A percentile compares a stretch with the other conserved stretches of the same genome.
Evolutionary conservation across 352 stramenopile species (phyloP).

Genomic region (Aphanomyces cochlioides): DNA sequence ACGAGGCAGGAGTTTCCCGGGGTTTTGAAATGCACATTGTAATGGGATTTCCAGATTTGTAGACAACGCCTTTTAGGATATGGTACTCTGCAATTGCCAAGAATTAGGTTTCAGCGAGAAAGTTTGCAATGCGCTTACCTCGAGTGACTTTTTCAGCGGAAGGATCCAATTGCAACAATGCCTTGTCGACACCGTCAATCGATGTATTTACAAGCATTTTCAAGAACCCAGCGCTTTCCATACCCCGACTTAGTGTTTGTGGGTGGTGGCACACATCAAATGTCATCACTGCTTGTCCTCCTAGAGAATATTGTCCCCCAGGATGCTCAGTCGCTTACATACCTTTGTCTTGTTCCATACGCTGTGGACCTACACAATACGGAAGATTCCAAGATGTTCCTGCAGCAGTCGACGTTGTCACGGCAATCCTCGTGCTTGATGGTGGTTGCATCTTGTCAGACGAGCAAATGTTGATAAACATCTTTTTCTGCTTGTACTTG

Average conservation of each 20-base stretch:
- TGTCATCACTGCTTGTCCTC: constrained; percentile 54
- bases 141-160: constrained; percentile 37
- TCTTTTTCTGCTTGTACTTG: constrained; percentile 51
- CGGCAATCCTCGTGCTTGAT: constrained; percentile 45
- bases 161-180: constrained; percentile 42
- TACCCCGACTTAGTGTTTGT: constrained; percentile 65
- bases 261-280: constrained; percentile 93
- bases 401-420: constrained; percentile 29
- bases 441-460: constrained; percentile 79
- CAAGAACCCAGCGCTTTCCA: constrained; percentile 53
- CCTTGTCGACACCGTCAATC: constrained; percentile 75
- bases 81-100: constrained; percentile 51
- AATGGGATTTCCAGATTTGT: constrained; percentile 77
- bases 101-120: not conserved
- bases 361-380: constrained; percentile 85
- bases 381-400: constrained; percentile 86
- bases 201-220: constrained; percentile 86
- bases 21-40: constrained; percentile 56
- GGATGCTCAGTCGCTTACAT: not conserved
- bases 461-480: constrained; percentile 94
- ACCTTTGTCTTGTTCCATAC: constrained; percentile 86
- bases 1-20: not conserved
- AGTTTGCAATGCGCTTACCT: constrained; percentile 25
- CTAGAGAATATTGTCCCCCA: not conserved
- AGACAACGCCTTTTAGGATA: constrained; percentile 80